phyloP scores from a whole-genome alignment of 2,329 filamentous ascomycete species.

The Fusarium sambucinum region DNA sequence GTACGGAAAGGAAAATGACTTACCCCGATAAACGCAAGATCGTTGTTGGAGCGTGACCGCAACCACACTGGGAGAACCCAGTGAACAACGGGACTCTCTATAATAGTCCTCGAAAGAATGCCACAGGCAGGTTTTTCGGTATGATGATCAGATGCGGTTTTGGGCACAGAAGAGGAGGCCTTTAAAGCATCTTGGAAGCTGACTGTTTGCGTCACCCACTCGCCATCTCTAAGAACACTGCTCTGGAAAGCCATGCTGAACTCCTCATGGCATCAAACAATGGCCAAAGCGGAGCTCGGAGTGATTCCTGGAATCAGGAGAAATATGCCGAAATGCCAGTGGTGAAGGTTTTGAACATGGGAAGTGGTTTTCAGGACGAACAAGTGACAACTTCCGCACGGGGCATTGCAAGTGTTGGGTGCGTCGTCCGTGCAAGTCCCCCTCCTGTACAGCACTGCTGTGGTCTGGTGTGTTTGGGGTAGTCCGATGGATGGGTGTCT shows the following conservation, averaged over 20 bases:
- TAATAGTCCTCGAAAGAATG: slow-evolving; percentile 81
- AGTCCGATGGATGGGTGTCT: slow-evolving; percentile 12
- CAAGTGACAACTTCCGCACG: background rate
- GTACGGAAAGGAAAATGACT: slow-evolving; percentile 52
- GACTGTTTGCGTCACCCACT: slow-evolving; percentile 68
- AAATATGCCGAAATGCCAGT: slow-evolving; percentile 1
- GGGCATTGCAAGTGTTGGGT: slow-evolving; percentile 12
- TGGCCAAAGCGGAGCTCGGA: background rate
- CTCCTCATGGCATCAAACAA: slow-evolving; percentile 41
- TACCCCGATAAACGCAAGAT: slow-evolving; percentile 88
- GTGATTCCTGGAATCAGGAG: slow-evolving; percentile 4
- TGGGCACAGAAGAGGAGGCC: slow-evolving; percentile 52
- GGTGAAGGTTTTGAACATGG: background rate
- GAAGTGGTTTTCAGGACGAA: background rate
- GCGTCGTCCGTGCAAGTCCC: slow-evolving; percentile 4
- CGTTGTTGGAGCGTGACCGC: slow-evolving; percentile 76
- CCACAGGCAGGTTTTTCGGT: slow-evolving; percentile 69
- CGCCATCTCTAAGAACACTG: slow-evolving; percentile 65
- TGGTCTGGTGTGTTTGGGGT: slow-evolving; percentile 13
- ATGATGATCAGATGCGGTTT: slow-evolving; percentile 48
- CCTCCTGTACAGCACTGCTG: slow-evolving; percentile 8
- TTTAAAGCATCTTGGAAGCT: slow-evolving; percentile 59
- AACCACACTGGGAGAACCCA: slow-evolving; percentile 85
- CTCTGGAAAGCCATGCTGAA: slow-evolving; percentile 63
- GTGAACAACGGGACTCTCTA: slow-evolving; percentile 79